Evolutionary conservation across 78 protist species (phyloP).

Genomic region (Anaeramoeba flamelloides): DNA sequence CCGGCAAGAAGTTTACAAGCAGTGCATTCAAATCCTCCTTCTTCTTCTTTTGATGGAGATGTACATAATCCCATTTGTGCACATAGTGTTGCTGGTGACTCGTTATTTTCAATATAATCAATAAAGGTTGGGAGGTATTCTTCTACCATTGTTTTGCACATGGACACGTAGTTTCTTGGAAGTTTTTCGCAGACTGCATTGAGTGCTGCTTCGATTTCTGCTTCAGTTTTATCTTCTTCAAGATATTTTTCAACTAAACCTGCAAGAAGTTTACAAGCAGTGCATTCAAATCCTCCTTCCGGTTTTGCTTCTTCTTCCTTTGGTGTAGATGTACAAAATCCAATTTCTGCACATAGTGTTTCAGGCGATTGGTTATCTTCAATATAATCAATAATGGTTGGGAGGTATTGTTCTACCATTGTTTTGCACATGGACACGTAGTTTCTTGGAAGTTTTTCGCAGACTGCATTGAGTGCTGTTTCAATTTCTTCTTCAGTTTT

Average conservation of each 20-base stretch:
- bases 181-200: not conserved
- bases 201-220: not conserved
- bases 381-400: not conserved
- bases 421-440: not conserved
- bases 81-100: not conserved
- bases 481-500: conserved; percentile 1
- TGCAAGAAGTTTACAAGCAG: not conserved
- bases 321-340: not conserved
- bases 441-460: not conserved
- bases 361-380: not conserved
- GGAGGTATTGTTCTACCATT: not conserved
- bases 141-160: not conserved
- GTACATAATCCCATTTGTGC: not conserved
- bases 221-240: not conserved
- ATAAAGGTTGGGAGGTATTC: not conserved
- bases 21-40: not conserved
- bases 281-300: not conserved
- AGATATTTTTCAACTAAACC: not conserved
- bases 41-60: not conserved
- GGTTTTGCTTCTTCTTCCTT: not conserved
- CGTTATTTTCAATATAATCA: not conserved
- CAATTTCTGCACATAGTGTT: not conserved
- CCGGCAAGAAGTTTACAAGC: not conserved
- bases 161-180: not conserved
- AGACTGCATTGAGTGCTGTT: not conserved